Base-by-base conservation (phyloP, 129 eudicot species). In the Kitagawia praeruptora region DNA sequence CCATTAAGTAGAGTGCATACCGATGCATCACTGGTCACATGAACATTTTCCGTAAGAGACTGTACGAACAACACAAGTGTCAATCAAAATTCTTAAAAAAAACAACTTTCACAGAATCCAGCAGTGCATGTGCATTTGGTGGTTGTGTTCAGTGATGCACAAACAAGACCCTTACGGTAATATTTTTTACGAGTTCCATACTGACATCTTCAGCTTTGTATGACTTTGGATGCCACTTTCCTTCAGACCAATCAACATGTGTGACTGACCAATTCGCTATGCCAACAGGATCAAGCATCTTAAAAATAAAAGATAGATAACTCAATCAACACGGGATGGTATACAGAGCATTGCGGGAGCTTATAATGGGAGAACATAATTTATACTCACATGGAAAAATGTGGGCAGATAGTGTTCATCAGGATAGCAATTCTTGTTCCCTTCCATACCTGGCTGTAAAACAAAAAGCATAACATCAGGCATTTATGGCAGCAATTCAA, bases 361-460 rank as follows among this genome's bases (percentile, higher is more conserved):
- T 46, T 46, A 27, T 25, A 23, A 25, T 2, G 25, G 8, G 41
- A 63, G 56, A 23, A 21, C 4, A 70, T 34, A 53, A 27, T 8
- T 67, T 10, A 27, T n/a, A 23, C 80, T 86, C 75, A 90, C 96
- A 75, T 85, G 87, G 84, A 93, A 91, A 86, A 91, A 93, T 31
- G 98, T 93, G 72, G 97, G 98, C 87, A 93, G 80, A 87, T 91
- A 93, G 80, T 93, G 98, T 79, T 93, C 98, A 84, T 93, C 98
- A 31, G 98, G 82, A 84, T 93, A 93, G 89, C 98, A 93, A 81
- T 93, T 74, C 61, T 46, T 93, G 79, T 91, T 81, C 27, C 84
- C 83, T 34, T 88, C 98, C 97, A 93, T 91, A 54, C 88, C 93
- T 75, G 98, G 98, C 98, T 91, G 92, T 76, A 79, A 40, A 58